Percentiles rank a stretch among this genome's conserved stretches.
Conservation (phyloP, 306 rosid genomes). For the Malus fusca region DNA sequence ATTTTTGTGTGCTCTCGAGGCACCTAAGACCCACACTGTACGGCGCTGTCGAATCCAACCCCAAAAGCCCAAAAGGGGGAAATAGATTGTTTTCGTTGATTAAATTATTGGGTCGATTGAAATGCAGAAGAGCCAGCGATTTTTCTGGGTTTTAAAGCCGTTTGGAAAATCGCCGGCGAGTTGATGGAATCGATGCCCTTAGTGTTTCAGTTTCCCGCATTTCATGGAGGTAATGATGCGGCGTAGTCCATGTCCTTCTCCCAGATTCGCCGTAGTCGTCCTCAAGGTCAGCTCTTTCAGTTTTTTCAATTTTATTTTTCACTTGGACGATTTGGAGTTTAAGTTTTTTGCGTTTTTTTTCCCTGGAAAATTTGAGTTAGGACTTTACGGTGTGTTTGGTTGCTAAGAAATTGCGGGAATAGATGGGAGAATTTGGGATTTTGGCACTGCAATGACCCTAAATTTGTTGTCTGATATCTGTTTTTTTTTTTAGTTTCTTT, state of each 20-base stretch:
- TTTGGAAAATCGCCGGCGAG: constrained; percentile 51
- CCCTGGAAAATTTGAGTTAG: neutral
- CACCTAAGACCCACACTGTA: neutral
- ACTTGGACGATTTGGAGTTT: constrained; percentile 21
- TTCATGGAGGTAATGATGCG: constrained; percentile 61
- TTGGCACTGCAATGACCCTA: neutral
- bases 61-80: neutral
- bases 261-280: constrained; percentile 43
- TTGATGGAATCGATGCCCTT: constrained; percentile 61
- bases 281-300: constrained; percentile 50
- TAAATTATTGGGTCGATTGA: neutral
- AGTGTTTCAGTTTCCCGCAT: constrained; percentile 23
- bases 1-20: neutral
- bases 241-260: constrained; percentile 34
- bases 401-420: constrained; percentile 16
- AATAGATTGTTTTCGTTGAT: neutral
- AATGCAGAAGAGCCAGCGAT: constrained; percentile 45
- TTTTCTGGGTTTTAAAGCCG: constrained; percentile 36
- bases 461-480: neutral
- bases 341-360: neutral
- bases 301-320: neutral
- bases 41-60: constrained; percentile 24
- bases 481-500: neutral
- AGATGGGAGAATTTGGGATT: constrained; percentile 6
- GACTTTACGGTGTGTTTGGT: constrained; percentile 9